Evolutionary conservation across 169 alveolate species (phyloP), one percentile per base, ranked within the genome.

Genomic region (Plasmodium vivax): DNA sequence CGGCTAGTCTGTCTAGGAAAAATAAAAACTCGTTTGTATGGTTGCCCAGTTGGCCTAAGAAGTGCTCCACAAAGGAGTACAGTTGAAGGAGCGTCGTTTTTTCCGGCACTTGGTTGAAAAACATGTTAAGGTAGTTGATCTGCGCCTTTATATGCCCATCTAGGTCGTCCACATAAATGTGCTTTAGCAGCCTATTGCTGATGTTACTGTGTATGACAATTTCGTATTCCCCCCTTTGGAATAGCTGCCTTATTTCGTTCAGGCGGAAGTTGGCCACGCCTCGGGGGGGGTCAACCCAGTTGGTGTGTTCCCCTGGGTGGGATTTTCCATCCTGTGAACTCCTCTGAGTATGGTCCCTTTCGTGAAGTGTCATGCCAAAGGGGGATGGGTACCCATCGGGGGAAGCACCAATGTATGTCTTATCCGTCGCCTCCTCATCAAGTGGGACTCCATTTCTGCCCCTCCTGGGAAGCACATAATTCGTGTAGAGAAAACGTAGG

Each of bases 161-260:
- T 80, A 88, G 27, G 19, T 88, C 90, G 14, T 88, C 82, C 54
- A 88, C 45, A 88, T 88, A 88, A 30, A 88, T 34, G 72, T 88
- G 94, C 54, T 88, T 88, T 27, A 88, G 71, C 51, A 79, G 19
- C 41, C 73, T 88, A 38, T 80, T 88, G n/a, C 80, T 88, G 1
- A 79, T 81, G 36, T 88, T 88, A n/a, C 91, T 88, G 82, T 88
- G 51, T 45, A 88, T 80, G 14, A 88, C 83, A 56, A 88, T 88
- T 19, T 75, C 47, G 73, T 77, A 87, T n/a, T 87, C 45, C 16
- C 81, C 83, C 7, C 7, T 58, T 83, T 82, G 38, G 54, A 82
- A 54, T 5, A 82, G 10, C 5, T 82, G 38, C 32, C 91, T 54
- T 14, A 45, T 27, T 41, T 43, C 36, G 27, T 36, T 47, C 19